phyloP scores from a whole-genome alignment of 306 rosid genomes.

The Ormosia semicastrata region DNA sequence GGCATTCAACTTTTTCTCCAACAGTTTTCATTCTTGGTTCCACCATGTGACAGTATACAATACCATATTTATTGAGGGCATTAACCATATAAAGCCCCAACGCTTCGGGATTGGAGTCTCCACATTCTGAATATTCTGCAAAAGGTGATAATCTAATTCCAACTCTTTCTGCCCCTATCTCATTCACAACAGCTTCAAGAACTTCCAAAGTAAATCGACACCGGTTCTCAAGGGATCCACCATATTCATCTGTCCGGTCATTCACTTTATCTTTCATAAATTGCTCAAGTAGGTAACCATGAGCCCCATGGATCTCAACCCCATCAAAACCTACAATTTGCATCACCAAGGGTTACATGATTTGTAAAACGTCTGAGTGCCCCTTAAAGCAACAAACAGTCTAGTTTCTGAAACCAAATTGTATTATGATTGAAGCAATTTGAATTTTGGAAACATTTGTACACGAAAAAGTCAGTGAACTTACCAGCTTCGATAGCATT shows the following conservation, averaged over 20 bases:
- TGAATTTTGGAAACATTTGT: neutral
- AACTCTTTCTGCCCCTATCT: constrained; percentile 64
- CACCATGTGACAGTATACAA: constrained; percentile 63
- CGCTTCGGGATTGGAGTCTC: constrained; percentile 56
- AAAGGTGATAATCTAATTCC: constrained; percentile 71
- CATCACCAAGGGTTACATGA: neutral
- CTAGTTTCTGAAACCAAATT: neutral
- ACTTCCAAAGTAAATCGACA: constrained; percentile 57
- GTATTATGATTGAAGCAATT: neutral
- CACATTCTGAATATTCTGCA: constrained; percentile 36
- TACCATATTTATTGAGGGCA: constrained; percentile 45
- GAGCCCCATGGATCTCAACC: constrained; percentile 69
- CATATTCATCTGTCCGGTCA: constrained; percentile 64
- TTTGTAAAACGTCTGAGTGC: neutral
- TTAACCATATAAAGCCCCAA: constrained; percentile 52
- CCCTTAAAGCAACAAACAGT: neutral
- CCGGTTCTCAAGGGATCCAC: constrained; percentile 71
- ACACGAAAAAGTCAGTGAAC: neutral
- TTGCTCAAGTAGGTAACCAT: constrained; percentile 69
- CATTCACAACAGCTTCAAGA: constrained; percentile 51
- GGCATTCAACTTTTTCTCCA: constrained; percentile 21
- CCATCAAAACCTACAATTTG: constrained; percentile 66
- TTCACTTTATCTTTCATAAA: constrained; percentile 66
- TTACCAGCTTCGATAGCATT: constrained; percentile 64
- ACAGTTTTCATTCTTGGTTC: constrained; percentile 54